These are phyloP conservation scores for Dothistroma septosporum DNA, from an alignment of 2,329 filamentous ascomycete species.

Conservation along the genomic window DNA sequence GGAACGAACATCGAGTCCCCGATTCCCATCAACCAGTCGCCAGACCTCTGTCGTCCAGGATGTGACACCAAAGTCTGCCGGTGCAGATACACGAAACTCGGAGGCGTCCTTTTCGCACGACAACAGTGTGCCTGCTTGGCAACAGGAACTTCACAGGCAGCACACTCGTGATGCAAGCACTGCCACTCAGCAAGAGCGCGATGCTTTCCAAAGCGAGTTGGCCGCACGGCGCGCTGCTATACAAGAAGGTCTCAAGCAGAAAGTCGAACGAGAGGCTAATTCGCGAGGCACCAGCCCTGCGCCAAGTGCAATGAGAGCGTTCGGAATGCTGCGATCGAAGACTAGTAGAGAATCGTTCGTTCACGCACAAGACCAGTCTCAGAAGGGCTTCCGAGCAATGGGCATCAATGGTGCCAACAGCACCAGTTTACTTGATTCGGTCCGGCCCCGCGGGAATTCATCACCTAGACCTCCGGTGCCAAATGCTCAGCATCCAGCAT, in stretches of 20 bases:
- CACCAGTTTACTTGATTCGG: constrained; percentile 32
- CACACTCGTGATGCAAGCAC: constrained; percentile 50
- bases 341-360: constrained; percentile 64
- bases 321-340: constrained; percentile 63
- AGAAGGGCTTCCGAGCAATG: constrained; percentile 48
- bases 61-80: not conserved
- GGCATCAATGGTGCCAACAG: constrained; percentile 54
- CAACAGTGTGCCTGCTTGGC: constrained; percentile 39
- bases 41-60: constrained; percentile 17
- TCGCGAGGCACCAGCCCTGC: constrained; percentile 36
- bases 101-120: constrained; percentile 17
- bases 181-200: constrained; percentile 54
- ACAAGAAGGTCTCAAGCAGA: constrained; percentile 65
- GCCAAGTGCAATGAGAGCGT: constrained; percentile 48
- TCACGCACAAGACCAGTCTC: constrained; percentile 42
- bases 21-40: constrained; percentile 14
- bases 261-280: constrained; percentile 52
- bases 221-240: constrained; percentile 67
- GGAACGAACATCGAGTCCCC: not conserved
- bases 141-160: constrained; percentile 45
- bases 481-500: constrained; percentile 23
- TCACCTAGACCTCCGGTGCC: constrained; percentile 20
- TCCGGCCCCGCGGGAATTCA: constrained; percentile 25
- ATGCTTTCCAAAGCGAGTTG: constrained; percentile 70
- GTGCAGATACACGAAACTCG: not conserved